Base-by-base conservation (phyloP, 108 stramenopile species). In the Stephanodiscus triporus region DNA sequence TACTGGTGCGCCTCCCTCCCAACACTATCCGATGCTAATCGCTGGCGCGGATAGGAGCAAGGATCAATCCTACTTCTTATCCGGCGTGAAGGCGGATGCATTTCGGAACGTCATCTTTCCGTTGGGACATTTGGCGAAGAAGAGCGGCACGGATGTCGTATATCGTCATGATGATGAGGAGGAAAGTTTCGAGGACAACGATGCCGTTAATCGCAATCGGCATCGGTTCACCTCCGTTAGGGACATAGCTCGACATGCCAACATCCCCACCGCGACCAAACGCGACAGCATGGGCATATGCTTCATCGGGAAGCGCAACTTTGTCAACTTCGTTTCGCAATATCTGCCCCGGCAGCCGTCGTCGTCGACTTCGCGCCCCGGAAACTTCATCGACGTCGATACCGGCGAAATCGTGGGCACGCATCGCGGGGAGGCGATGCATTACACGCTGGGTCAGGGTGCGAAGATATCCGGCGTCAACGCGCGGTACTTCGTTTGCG, bases 61-160 rank as follows among this genome's bases (percentile, higher is more conserved):
- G 80, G 97, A 97, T 78, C 97, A 99, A 86, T 90, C 92, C 6
- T 99, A 97, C 76, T 99, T 99, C 78, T 73, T 99, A 65, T 89
- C 85, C 23, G 84, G 84, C 24, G 96, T 97, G 5, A 68, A 77
- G 2, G 77, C 74, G 36, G 55, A 69, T 11, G 86, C 88, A 20
- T 86, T 97, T 40, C 80, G 81, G 16, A 84, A 87, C 76, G 94
- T 96, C 16, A 47, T 90, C 4, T 96, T 97, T 72, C 97, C 98
- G 17, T 67, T 98, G 65, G 97, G 97, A 3, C 85, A 91, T 58
- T 77, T 94, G 72, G 54, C 54, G 29, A 98, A 98, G 66, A 49
- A 14, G 43, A 72, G 60, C 22, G 56, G 6, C 49, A 71, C 22
- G 29, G n/a, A 22, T 23, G 22, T 11, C 48, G 50, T 13, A 51